Percentiles rank a stretch among this genome's conserved stretches.
Conservation (phyloP, 441 rosid genomes). For the Brassica hybrid region DNA sequence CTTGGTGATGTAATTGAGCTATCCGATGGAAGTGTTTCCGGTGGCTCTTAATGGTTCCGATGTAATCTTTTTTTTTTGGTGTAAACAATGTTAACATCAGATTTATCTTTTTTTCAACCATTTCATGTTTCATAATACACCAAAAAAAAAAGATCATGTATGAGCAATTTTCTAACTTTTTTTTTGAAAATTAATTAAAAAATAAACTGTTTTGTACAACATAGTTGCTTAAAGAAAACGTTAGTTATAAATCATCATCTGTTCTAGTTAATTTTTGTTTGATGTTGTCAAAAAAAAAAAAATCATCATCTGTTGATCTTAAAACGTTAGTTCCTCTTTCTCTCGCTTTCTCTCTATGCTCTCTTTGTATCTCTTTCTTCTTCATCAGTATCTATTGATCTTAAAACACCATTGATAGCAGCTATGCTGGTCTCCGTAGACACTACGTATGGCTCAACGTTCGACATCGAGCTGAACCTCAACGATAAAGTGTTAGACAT, state of each 20-base stretch:
- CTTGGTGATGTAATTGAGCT: not conserved
- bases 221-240: too few relatives aligned
- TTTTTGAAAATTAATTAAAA: too few relatives aligned
- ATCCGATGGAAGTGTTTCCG: not conserved
- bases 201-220: too few relatives aligned
- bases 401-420: conserved; percentile 9
- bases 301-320: too few relatives aligned
- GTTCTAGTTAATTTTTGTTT: too few relatives aligned
- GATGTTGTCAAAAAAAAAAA: too few relatives aligned
- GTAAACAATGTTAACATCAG: not conserved
- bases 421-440: conserved; percentile 73
- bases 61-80: not conserved
- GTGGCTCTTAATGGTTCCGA: not conserved
- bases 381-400: conserved; percentile 16
- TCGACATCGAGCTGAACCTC: conserved; percentile 72
- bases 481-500: conserved; percentile 78
- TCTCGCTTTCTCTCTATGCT: too few relatives aligned
- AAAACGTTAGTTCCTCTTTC: too few relatives aligned
- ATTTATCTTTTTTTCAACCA: not conserved
- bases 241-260: too few relatives aligned
- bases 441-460: conserved; percentile 51
- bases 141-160: not conserved
- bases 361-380: not conserved
- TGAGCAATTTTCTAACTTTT: not conserved
- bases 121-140: not conserved